Evolutionary conservation across 345 rosid species (phyloP), one percentile per base, ranked within the genome.

Genomic region (Pelargonium nanum): DNA sequence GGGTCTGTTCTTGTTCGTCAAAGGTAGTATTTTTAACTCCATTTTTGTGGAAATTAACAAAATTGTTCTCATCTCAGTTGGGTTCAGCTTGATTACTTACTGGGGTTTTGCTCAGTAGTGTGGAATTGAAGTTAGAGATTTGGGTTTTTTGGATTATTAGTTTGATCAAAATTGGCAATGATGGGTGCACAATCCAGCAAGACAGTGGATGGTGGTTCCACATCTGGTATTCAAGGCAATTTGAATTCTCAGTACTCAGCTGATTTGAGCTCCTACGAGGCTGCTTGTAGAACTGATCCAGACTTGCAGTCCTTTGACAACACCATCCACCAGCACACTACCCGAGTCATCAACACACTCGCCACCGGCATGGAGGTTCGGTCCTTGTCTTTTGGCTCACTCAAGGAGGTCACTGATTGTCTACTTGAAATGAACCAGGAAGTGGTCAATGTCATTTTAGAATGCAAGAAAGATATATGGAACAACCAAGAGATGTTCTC

Each of bases 381-480:
- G 19, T 68, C 81, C 17, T 28, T 92, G 1, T 85, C 96, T 0
- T 80, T 87, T 26, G 85, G 81, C 44, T 58, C 68, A 4, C 56
- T 58, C 0, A 56, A 54, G 5, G 73, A 58, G 48, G 45, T 69
- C 30, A 84, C 85, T 0, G 80, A 64, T 23, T 75, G 78, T 54
- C 79, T 82, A 40, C 83, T 85, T 54, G 96, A 75, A 10, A 75
- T 86, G 89, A 83, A 89, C 65, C 91, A 83, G 68, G 96, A 84
- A 40, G 86, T 70, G 17, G 89, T 75, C 45, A 74, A 71, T 58
- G 74, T 85, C 56, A 87, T 84, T 55, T 72, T 89, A 8, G 80
- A 84, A 23, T 55, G 70, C 71, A 77, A 80, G 77, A 74, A 77
- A 48, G 91, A 85, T 55, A 79, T 79, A 58, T 87, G 91, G 96